Evolutionary conservation across 2,329 filamentous ascomycete species (phyloP).

Genomic region (Dactylellina parvicollis): DNA sequence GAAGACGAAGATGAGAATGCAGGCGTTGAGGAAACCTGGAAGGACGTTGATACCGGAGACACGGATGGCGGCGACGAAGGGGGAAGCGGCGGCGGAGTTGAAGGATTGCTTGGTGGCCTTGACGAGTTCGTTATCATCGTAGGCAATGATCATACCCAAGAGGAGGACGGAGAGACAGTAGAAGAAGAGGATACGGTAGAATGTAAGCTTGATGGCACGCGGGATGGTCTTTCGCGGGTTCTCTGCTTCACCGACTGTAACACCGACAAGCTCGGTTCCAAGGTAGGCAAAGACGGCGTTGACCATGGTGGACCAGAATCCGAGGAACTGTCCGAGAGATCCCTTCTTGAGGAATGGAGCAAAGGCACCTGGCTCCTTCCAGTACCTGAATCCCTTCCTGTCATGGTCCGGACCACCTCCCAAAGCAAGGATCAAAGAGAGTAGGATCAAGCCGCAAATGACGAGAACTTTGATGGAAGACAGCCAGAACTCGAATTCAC

Average conservation of each 20-base stretch:
- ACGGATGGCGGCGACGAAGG: slow-evolving; percentile 78
- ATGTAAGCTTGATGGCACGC: slow-evolving; percentile 80
- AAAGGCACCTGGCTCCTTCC: slow-evolving; percentile 72
- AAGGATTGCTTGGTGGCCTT: slow-evolving; percentile 67
- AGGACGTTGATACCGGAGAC: slow-evolving; percentile 72
- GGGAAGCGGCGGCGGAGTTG: slow-evolving; percentile 70
- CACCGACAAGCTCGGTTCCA: slow-evolving; percentile 79
- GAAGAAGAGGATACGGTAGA: slow-evolving; percentile 83
- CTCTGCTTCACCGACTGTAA: slow-evolving; percentile 81
- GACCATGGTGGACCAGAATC: slow-evolving; percentile 76
- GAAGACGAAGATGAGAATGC: slow-evolving; percentile 79
- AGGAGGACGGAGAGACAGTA: slow-evolving; percentile 79
- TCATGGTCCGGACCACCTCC: slow-evolving; percentile 74
- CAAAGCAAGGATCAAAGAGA: slow-evolving; percentile 71
- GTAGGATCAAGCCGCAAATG: slow-evolving; percentile 73
- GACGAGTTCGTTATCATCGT: slow-evolving; percentile 70
- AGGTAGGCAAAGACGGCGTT: slow-evolving; percentile 82
- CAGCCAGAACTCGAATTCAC: slow-evolving; percentile 72
- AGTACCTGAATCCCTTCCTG: slow-evolving; percentile 73
- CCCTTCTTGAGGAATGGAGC: slow-evolving; percentile 64
- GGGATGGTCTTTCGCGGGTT: slow-evolving; percentile 81
- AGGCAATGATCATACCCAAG: slow-evolving; percentile 79
- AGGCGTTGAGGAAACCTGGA: slow-evolving; percentile 76
- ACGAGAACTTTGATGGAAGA: slow-evolving; percentile 74
- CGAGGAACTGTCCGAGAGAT: slow-evolving; percentile 65